Conservation (phyloP, 805 yeast species). For the Wickerhamomyces strasburgensis region DNA sequence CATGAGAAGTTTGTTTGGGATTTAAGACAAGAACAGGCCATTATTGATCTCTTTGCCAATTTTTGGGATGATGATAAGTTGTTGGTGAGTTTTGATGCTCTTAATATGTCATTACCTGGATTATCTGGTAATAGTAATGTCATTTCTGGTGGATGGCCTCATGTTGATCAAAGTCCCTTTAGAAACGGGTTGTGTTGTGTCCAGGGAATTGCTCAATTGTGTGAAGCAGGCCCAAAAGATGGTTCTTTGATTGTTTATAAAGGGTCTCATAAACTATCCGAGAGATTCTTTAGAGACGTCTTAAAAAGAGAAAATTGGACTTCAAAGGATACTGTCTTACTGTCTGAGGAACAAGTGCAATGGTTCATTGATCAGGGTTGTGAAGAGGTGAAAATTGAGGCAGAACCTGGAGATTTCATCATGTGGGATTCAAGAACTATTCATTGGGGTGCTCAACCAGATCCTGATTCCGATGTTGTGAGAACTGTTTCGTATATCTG, state of each 20-base stretch:
- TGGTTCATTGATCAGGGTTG: constrained; percentile 26
- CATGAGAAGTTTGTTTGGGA: constrained; percentile 33
- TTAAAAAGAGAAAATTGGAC: constrained; percentile 19
- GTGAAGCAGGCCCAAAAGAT: constrained; percentile 26
- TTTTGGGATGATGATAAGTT: constrained; percentile 31
- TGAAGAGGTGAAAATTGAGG: constrained; percentile 25
- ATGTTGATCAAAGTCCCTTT: constrained; percentile 29
- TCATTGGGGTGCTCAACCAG: constrained; percentile 29
- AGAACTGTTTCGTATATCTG: constrained; percentile 27
- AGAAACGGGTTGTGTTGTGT: constrained; percentile 28
- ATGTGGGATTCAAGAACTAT: constrained; percentile 30
- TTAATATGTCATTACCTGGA: constrained; percentile 28
- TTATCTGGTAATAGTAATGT: constrained; percentile 8
- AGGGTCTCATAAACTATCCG: constrained; percentile 19
- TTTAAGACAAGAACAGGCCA: constrained; percentile 26
- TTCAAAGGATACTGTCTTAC: constrained; percentile 13
- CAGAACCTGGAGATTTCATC: constrained; percentile 30
- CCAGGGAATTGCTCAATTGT: constrained; percentile 29
- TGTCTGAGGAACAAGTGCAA: constrained; percentile 19
- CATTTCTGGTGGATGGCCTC: constrained; percentile 25
- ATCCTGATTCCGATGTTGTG: constrained; percentile 20
- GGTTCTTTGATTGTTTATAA: constrained; percentile 29
- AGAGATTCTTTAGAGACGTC: constrained; percentile 21
- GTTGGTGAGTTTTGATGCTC: constrained; percentile 29
- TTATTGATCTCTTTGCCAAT: constrained; percentile 24